Percentiles rank a stretch among this genome's conserved stretches.
phyloP scores from a whole-genome alignment of 2,329 filamentous ascomycete genomes.

The Aspergillus aculeatinus region DNA sequence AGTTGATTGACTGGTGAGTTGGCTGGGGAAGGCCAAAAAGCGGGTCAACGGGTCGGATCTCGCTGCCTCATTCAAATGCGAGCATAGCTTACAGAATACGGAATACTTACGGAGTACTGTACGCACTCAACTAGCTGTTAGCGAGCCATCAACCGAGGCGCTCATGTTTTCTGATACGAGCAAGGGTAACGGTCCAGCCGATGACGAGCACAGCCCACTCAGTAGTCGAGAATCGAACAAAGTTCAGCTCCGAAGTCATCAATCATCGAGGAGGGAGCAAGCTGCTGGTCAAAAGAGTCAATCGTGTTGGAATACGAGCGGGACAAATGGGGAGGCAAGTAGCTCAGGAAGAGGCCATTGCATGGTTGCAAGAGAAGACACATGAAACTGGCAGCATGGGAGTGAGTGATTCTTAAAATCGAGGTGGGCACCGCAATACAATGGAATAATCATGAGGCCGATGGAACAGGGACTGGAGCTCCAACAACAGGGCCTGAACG shows the following conservation, averaged over 20 bases:
- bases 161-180: not conserved
- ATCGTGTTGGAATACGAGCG: not conserved
- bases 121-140: not conserved
- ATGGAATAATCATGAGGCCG: not conserved
- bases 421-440: too few relatives aligned
- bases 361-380: not conserved
- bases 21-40: slow-evolving; percentile 11
- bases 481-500: slow-evolving; percentile 8
- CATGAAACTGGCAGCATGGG: too few relatives aligned
- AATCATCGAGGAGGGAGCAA: not conserved
- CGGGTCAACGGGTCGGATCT: slow-evolving; percentile 11
- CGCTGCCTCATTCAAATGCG: slow-evolving; percentile 2
- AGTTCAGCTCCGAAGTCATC: not conserved
- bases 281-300: not conserved
- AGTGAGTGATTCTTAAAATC: too few relatives aligned
- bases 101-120: too few relatives aligned
- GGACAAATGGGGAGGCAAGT: not conserved
- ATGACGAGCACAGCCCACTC: not conserved
- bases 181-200: not conserved
- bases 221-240: not conserved
- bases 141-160: not conserved
- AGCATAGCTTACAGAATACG: not conserved
- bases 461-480: not conserved
- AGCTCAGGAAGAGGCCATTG: not conserved
- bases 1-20: slow-evolving; percentile 1